Conservation (phyloP, 441 rosid genomes). For the Euphorbia corollata region DNA sequence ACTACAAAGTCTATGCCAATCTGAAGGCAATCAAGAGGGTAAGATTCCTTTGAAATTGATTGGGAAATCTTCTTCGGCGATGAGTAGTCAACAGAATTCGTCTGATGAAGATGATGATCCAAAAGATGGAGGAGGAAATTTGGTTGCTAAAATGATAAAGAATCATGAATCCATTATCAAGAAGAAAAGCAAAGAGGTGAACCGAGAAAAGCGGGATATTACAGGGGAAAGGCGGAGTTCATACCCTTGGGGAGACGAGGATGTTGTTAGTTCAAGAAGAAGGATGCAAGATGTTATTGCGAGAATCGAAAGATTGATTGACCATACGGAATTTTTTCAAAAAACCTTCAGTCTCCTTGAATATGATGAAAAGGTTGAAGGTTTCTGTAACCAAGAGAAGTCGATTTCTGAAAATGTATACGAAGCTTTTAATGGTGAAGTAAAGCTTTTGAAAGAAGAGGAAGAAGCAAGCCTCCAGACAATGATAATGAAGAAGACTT, state of each 20-base stretch:
- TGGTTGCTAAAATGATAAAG: constrained; percentile 55
- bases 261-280: constrained; percentile 25
- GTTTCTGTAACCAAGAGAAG: constrained; percentile 32
- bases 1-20: constrained; percentile 28
- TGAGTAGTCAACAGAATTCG: constrained; percentile 11
- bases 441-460: constrained; percentile 27
- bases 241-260: constrained; percentile 27
- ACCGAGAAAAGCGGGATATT: constrained; percentile 22
- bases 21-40: constrained; percentile 9
- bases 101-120: constrained; percentile 7
- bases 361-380: constrained; percentile 14
- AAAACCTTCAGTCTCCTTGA: constrained; percentile 20
- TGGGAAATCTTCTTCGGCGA: constrained; percentile 26
- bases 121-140: constrained; percentile 25
- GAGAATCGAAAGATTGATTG: constrained; percentile 36
- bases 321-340: constrained; percentile 26
- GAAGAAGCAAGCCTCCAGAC: constrained; percentile 33
- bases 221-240: constrained; percentile 22
- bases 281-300: constrained; percentile 35
- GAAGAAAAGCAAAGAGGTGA: constrained; percentile 38
- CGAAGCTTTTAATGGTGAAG: constrained; percentile 24
- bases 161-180: constrained; percentile 56
- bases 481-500: constrained; percentile 36
- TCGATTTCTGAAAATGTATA: constrained; percentile 20
- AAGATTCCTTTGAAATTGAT: constrained; percentile 14